A percentile compares a stretch with the other conserved stretches of the same genome.
phyloP scores from a whole-genome alignment of 371 early-diverging fungal genomes.

The Mortierella sp. region DNA sequence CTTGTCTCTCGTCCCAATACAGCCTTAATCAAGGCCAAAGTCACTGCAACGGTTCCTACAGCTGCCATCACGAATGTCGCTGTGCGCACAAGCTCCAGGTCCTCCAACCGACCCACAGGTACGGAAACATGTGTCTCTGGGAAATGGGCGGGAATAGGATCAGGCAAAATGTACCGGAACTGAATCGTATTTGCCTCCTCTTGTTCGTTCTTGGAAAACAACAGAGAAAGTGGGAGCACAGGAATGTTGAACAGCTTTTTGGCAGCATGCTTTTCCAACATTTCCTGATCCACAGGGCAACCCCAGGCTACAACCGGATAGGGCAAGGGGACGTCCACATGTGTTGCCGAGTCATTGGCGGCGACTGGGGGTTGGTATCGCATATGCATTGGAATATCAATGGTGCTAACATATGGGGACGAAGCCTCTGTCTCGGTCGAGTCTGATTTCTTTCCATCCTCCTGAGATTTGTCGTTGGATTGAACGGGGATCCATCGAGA shows the following conservation, averaged over 20 bases:
- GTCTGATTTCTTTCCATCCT: background rate
- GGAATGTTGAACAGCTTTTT: constrained; percentile 46
- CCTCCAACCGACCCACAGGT: constrained; percentile 47
- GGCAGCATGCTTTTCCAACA: constrained; percentile 11
- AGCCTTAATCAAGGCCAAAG: constrained; percentile 23
- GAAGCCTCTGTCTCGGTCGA: background rate
- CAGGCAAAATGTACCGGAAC: constrained; percentile 39
- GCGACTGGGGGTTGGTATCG: constrained; percentile 49
- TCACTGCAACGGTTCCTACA: constrained; percentile 28
- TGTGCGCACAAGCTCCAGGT: constrained; percentile 27
- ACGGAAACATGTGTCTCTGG: constrained; percentile 33
- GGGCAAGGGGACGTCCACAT: constrained; percentile 29
- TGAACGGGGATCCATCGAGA: constrained; percentile 29
- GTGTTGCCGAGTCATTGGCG: constrained; percentile 21
- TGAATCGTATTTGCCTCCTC: constrained; percentile 17
- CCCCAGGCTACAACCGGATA: constrained; percentile 51
- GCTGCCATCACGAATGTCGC: constrained; percentile 45
- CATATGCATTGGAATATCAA: constrained; percentile 52
- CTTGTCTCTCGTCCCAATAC: constrained; percentile 10
- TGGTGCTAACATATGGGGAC: constrained; percentile 14
- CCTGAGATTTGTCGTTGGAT: background rate
- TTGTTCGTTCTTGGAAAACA: constrained; percentile 14
- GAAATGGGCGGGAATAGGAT: constrained; percentile 37
- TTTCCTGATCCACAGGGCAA: constrained; percentile 10
- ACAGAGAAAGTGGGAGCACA: constrained; percentile 27